phyloP scores from a whole-genome alignment of 805 yeast genomes.

The Pichia deserticola region DNA sequence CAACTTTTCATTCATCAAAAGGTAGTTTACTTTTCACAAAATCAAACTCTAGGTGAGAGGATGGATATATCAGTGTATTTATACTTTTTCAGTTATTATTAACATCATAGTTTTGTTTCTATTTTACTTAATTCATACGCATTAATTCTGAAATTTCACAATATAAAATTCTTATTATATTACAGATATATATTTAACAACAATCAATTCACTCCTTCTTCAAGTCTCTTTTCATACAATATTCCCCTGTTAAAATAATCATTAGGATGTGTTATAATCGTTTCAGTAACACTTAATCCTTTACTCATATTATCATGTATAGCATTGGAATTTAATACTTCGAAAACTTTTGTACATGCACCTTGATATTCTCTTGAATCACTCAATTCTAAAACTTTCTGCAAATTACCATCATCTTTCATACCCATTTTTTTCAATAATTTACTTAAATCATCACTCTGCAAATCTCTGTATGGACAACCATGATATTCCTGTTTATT shows the following conservation, averaged over 20 bases:
- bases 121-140: too few relatives aligned
- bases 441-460: slow-evolving; percentile 50
- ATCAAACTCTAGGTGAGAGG: too few relatives aligned
- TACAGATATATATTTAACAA: too few relatives aligned
- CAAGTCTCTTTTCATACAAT: slow-evolving; percentile 37
- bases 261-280: slow-evolving; percentile 78
- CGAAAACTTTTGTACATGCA: slow-evolving; percentile 89
- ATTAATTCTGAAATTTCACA: too few relatives aligned
- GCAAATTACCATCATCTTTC: slow-evolving; percentile 40
- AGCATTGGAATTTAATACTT: slow-evolving; percentile 49
- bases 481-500: slow-evolving; percentile 71
- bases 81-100: too few relatives aligned
- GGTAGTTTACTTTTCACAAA: too few relatives aligned
- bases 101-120: too few relatives aligned
- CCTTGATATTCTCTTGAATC: slow-evolving; percentile 65
- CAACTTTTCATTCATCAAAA: too few relatives aligned
- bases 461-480: slow-evolving; percentile 81
- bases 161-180: too few relatives aligned
- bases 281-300: slow-evolving; percentile 42
- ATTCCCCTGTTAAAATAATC: slow-evolving; percentile 75
- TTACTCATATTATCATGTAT: slow-evolving; percentile 29
- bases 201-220: not conserved
- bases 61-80: too few relatives aligned
- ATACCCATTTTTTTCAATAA: slow-evolving; percentile 61
- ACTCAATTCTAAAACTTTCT: slow-evolving; percentile 61